Evolutionary conservation across 176 grass and related monocot genomes (phyloP), one percentile per base, ranked within the genome.

Genomic region (Cenchrus fungigraminus): DNA sequence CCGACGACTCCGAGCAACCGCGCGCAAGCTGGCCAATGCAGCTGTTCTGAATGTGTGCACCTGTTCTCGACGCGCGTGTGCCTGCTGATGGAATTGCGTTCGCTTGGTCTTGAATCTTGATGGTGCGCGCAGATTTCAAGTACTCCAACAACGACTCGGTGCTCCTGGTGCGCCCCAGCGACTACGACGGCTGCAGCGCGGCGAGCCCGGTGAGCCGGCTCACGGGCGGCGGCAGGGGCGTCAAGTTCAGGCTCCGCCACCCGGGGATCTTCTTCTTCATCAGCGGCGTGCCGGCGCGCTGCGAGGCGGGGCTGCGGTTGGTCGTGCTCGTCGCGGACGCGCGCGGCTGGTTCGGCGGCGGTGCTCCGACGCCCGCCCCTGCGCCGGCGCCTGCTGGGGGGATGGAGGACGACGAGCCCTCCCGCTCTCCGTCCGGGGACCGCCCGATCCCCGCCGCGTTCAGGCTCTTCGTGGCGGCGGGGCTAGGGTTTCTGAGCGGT

Each of bases 181-280:
- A 57, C 52, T 76, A 76, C 73, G 16, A 40, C 16, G 29, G 9
- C 29, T 76, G 73, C 73, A 20, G 16, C 31, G 16, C 53, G 52
- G 73, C 52, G 9, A 40, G 29, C 52, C 31, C 73, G 52, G 28
- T 3, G 51, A 2, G 25, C 14, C 50, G 72, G 14, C 31, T 55
- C 72, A 4, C 50, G 28, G 50, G 13, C 65, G 64, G 13, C 71
- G 25, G 4, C 13, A 6, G 3, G 25, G 25, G 12, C 46, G 1
- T 28, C 71, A 52, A 6, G 50, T 56, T 37, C 52, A 12, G 8
- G 51, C 52, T 57, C 73, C 52, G 2, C 52, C 50, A 9, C 16
- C 52, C 52, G 1, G 73, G 73, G 4, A 15, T n/a, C 73, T 42
- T 76, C 73, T 76, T 37, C 53, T 76, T 76, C 73, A 57, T 57